These are phyloP conservation scores for Silene coronaria DNA, from an alignment of 179 eudicot genomes.

Conservation along the genomic window DNA sequence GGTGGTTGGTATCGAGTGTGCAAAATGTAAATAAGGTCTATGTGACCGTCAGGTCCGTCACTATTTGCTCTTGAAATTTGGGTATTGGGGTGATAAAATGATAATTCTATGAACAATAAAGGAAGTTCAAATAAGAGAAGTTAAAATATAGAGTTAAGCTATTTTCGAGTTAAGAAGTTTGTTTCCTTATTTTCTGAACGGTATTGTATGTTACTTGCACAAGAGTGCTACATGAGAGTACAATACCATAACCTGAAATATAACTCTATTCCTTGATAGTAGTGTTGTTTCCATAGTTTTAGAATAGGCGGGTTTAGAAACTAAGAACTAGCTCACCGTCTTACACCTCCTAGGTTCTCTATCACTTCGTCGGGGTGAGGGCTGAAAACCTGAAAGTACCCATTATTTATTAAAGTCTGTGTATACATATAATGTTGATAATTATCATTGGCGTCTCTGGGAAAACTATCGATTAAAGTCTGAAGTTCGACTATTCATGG, in stretches of 20 bases:
- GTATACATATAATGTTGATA: not conserved
- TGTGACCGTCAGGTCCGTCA: not conserved
- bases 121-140: not conserved
- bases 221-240: not conserved
- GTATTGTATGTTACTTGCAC: not conserved
- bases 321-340: not conserved
- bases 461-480: no score
- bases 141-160: not conserved
- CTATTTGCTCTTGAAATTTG: not conserved
- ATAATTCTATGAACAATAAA: not conserved
- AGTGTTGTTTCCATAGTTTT: not conserved
- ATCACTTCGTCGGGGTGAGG: no score
- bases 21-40: not conserved
- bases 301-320: not conserved
- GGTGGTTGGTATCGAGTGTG: not conserved
- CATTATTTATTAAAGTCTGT: no score
- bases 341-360: not conserved
- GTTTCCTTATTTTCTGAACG: not conserved
- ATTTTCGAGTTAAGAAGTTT: not conserved
- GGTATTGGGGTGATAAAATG: not conserved
- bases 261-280: not conserved
- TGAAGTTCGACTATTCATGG: not conserved
- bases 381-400: no score
- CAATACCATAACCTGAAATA: no score
- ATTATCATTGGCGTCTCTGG: not conserved